These are phyloP conservation scores for Calocera cornea DNA, from an alignment of 768 basidiomycete species.

Conservation along the genomic window DNA sequence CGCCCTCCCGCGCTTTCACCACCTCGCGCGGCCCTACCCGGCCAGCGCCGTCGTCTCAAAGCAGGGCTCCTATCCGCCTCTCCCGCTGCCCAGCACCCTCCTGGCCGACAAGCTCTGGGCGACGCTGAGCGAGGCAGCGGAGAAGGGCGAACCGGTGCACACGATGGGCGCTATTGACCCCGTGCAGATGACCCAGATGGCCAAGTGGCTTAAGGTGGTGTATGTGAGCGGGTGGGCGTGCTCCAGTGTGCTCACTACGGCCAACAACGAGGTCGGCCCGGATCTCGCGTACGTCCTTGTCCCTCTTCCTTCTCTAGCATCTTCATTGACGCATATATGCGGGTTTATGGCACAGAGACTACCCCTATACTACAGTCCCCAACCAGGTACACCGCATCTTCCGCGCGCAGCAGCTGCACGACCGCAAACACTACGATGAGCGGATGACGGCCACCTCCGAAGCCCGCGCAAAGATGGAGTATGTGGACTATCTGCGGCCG, in stretches of 20 bases:
- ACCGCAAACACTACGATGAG: conserved; percentile 86
- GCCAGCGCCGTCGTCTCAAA: conserved; percentile 71
- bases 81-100: conserved; percentile 61
- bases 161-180: conserved; percentile 93
- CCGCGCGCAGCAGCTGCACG: conserved; percentile 83
- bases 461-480: conserved; percentile 54
- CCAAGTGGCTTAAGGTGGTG: conserved; percentile 65
- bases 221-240: conserved; percentile 92
- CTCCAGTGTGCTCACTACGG: conserved; percentile 75
- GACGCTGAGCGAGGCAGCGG: conserved; percentile 47
- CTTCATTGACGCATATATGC: background rate
- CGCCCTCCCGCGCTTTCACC: conserved; percentile 53
- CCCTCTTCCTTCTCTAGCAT: background rate
- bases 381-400: conserved; percentile 88
- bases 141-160: conserved; percentile 56
- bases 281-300: conserved; percentile 54
- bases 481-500: conserved; percentile 77
- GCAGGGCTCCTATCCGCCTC: conserved; percentile 72
- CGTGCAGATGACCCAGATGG: conserved; percentile 92
- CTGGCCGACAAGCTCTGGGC: conserved; percentile 76
- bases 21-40: conserved; percentile 66
- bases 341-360: conserved; percentile 42
- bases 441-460: conserved; percentile 52
- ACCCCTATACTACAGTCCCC: conserved; percentile 91
- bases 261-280: conserved; percentile 82